A percentile compares a stretch with the other conserved stretches of the same genome.
These are phyloP conservation scores for Spirogloea muscicola DNA, from an alignment of 139 green algal species.

Conservation along the genomic window DNA sequence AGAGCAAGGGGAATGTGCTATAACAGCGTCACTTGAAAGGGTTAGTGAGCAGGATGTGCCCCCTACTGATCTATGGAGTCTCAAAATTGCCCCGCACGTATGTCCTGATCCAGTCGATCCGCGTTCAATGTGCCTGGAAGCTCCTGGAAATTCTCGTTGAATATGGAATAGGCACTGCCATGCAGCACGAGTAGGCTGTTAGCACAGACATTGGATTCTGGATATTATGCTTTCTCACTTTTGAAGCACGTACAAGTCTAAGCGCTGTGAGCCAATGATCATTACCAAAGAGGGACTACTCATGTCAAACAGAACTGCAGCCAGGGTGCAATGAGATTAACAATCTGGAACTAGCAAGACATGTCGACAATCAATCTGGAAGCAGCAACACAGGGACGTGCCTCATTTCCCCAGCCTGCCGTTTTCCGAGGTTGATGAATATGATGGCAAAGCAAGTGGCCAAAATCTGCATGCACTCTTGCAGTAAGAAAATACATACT, in stretches of 20 bases:
- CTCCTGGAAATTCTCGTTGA: slow-evolving; percentile 39
- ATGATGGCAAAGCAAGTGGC: slow-evolving; percentile 20
- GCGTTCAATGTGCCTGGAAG: slow-evolving; percentile 40
- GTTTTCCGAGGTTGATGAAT: slow-evolving; percentile 30
- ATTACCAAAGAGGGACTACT: too few species aligned
- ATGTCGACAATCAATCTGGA: not conserved
- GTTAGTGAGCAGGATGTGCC: not conserved
- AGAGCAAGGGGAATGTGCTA: too few species aligned
- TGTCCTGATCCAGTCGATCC: slow-evolving; percentile 24
- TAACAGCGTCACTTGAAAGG: too few species aligned
- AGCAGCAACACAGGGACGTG: not conserved
- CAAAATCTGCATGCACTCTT: slow-evolving; percentile 29
- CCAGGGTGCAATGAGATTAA: too few species aligned
- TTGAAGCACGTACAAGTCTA: too few species aligned
- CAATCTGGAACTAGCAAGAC: too few species aligned
- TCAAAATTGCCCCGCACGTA: slow-evolving; percentile 32
- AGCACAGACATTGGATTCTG: too few species aligned
- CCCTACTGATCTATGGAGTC: not conserved
- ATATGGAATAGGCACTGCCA: slow-evolving; percentile 43
- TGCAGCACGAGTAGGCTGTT: too few species aligned
- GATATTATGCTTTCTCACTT: too few species aligned
- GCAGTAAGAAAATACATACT: too few species aligned
- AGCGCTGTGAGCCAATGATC: too few species aligned
- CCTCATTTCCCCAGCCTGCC: slow-evolving; percentile 10
- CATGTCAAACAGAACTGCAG: too few species aligned